phyloP scores from a whole-genome alignment of 2,329 filamentous ascomycete species.

The Neurospora sp. region DNA sequence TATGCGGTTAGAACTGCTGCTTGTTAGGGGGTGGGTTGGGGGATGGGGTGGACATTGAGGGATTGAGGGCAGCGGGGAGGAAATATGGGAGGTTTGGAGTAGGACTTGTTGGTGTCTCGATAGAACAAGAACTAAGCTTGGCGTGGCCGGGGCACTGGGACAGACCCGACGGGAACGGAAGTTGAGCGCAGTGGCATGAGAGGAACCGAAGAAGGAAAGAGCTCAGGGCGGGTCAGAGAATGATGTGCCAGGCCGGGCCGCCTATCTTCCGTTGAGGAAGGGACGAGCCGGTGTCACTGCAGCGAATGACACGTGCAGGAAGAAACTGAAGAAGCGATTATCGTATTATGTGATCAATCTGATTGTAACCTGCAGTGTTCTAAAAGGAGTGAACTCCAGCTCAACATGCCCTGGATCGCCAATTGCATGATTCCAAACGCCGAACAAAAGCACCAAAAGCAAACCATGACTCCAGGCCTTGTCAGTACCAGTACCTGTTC shows the following conservation, averaged over 20 bases:
- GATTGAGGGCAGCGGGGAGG: too few species aligned
- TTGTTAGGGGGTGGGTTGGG: constrained; percentile 4
- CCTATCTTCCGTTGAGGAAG: not conserved
- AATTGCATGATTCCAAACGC: not conserved
- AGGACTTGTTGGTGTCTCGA: too few species aligned
- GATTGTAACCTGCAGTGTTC: not conserved
- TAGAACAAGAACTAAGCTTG: too few species aligned
- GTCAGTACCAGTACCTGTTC: not conserved
- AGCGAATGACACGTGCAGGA: too few species aligned
- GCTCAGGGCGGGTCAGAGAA: not conserved
- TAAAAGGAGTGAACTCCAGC: not conserved
- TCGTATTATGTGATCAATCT: not conserved
- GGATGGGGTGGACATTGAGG: too few species aligned
- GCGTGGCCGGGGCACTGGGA: too few species aligned
- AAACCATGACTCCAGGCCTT: not conserved
- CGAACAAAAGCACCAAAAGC: not conserved
- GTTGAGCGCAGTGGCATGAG: not conserved
- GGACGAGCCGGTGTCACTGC: not conserved
- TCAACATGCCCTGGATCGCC: not conserved
- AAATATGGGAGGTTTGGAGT: not conserved
- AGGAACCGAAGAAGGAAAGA: not conserved
- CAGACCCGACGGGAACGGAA: too few species aligned
- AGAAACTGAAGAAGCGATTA: not conserved
- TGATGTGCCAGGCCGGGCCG: not conserved
- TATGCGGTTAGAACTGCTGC: constrained; percentile 15